Percentiles rank a stretch among this genome's conserved stretches.
Conservation (phyloP, 2,329 filamentous ascomycete genomes). For the Ramularia endophylla region DNA sequence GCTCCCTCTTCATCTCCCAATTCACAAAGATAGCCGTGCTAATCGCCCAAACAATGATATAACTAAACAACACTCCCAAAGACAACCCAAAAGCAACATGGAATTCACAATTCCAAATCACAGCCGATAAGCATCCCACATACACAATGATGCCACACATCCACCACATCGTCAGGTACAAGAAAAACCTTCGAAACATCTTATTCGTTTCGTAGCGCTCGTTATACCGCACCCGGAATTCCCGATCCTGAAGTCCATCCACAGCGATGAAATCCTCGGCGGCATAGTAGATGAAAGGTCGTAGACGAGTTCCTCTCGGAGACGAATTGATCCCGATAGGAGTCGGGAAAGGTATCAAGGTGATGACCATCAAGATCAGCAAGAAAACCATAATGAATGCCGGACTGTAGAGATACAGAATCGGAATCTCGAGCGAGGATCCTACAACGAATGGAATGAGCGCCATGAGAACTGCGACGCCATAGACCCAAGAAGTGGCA, state of each 20-base stretch:
- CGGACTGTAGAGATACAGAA: slow-evolving; percentile 28
- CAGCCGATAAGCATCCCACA: slow-evolving; percentile 24
- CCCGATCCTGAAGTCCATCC: slow-evolving; percentile 28
- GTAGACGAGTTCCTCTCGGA: slow-evolving; percentile 21
- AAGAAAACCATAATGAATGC: slow-evolving; percentile 29
- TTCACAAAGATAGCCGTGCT: slow-evolving; percentile 20
- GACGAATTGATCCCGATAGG: slow-evolving; percentile 30
- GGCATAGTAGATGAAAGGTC: slow-evolving; percentile 31
- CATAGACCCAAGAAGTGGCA: slow-evolving; percentile 30
- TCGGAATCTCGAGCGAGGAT: slow-evolving; percentile 20
- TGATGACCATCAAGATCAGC: slow-evolving; percentile 25
- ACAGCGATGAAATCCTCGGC: slow-evolving; percentile 31
- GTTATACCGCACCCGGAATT: slow-evolving; percentile 29
- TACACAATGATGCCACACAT: slow-evolving; percentile 25
- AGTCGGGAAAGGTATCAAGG: slow-evolving; percentile 25
- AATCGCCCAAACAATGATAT: slow-evolving; percentile 24
- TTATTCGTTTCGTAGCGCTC: slow-evolving; percentile 27
- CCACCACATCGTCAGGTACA: slow-evolving; percentile 27
- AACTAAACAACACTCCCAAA: slow-evolving; percentile 26
- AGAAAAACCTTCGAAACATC: slow-evolving; percentile 27
- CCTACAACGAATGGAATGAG: slow-evolving; percentile 27
- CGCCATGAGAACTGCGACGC: slow-evolving; percentile 25
- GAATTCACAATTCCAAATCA: slow-evolving; percentile 29
- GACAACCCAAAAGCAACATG: slow-evolving; percentile 27
- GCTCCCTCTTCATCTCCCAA: slow-evolving; percentile 26